Conservation (phyloP, 2,329 filamentous ascomycete genomes). For the Aspergillus thermomutatus region DNA sequence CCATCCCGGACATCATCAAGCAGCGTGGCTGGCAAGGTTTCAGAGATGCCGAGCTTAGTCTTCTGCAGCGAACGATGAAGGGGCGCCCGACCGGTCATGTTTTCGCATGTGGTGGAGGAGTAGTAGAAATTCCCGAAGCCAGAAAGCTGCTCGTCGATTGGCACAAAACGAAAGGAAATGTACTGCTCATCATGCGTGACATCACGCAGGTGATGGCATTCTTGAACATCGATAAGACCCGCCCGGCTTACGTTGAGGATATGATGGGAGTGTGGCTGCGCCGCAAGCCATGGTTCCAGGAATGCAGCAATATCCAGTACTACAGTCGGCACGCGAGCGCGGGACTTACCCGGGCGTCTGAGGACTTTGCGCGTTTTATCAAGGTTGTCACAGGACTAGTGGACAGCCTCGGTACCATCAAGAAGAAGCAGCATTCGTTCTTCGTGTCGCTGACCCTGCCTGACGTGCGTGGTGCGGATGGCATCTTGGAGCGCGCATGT, state of each 20-base stretch:
- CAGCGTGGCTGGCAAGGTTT: constrained; percentile 84
- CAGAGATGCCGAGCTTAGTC: constrained; percentile 69
- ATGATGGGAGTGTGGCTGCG: constrained; percentile 88
- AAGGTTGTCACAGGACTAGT: constrained; percentile 62
- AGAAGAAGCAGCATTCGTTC: constrained; percentile 71
- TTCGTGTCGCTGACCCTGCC: constrained; percentile 90
- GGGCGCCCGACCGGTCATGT: constrained; percentile 74
- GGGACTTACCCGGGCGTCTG: constrained; percentile 52
- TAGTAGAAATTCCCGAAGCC: constrained; percentile 82
- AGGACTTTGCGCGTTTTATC: constrained; percentile 73
- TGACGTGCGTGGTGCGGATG: constrained; percentile 61
- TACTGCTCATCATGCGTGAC: constrained; percentile 82
- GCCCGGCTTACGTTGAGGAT: constrained; percentile 88
- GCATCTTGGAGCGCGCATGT: constrained; percentile 67
- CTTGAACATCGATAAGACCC: constrained; percentile 80
- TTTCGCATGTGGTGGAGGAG: constrained; percentile 89
- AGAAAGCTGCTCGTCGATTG: constrained; percentile 72
- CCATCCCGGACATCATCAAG: constrained; percentile 83
- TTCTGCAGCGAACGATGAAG: constrained; percentile 70
- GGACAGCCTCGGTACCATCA: constrained; percentile 55
- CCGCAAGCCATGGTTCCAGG: constrained; percentile 81
- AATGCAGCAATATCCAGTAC: constrained; percentile 94
- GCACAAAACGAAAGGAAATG: constrained; percentile 72
- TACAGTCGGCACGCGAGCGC: constrained; percentile 68
- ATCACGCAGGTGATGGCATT: constrained; percentile 87